A percentile compares a stretch with the other conserved stretches of the same genome.
These are phyloP conservation scores for Alternaria sp. DNA, from an alignment of 2,329 filamentous ascomycete species.

Conservation along the genomic window DNA sequence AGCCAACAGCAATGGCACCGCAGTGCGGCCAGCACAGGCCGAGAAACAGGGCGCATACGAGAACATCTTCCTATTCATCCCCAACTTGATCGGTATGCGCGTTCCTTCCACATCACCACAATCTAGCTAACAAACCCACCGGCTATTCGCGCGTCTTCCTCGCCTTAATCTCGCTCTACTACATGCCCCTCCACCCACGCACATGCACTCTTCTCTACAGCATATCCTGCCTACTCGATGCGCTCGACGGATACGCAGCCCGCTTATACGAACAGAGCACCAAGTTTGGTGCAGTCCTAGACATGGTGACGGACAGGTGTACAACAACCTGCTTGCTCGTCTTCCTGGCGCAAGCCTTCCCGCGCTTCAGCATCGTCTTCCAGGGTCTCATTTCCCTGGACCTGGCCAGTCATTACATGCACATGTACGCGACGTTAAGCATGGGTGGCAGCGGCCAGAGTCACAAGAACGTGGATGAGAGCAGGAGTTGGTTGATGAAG, in stretches of 20 bases:
- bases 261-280: constrained; percentile 88
- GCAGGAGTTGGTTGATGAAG: constrained; percentile 87
- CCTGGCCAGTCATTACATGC: constrained; percentile 96
- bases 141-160: constrained; percentile 62
- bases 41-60: constrained; percentile 52
- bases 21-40: constrained; percentile 28
- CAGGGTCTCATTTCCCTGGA: constrained; percentile 92
- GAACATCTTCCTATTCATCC: constrained; percentile 64
- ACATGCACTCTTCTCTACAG: constrained; percentile 92
- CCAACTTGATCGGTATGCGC: constrained; percentile 60
- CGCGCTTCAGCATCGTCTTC: constrained; percentile 92
- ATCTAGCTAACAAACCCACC: constrained; percentile 36
- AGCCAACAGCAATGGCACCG: constrained; percentile 45
- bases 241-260: constrained; percentile 92
- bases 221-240: constrained; percentile 93
- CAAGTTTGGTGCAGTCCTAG: constrained; percentile 92
- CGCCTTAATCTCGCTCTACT: constrained; percentile 91
- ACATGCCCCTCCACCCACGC: constrained; percentile 98
- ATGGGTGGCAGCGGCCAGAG: constrained; percentile 82
- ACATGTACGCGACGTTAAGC: constrained; percentile 95
- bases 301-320: constrained; percentile 99
- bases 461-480: constrained; percentile 94
- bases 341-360: constrained; percentile 93
- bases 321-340: constrained; percentile 94
- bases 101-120: neutral